Base-by-base conservation (phyloP, 2,329 filamentous ascomycete genomes). In the Fusarium gaditjirri region DNA sequence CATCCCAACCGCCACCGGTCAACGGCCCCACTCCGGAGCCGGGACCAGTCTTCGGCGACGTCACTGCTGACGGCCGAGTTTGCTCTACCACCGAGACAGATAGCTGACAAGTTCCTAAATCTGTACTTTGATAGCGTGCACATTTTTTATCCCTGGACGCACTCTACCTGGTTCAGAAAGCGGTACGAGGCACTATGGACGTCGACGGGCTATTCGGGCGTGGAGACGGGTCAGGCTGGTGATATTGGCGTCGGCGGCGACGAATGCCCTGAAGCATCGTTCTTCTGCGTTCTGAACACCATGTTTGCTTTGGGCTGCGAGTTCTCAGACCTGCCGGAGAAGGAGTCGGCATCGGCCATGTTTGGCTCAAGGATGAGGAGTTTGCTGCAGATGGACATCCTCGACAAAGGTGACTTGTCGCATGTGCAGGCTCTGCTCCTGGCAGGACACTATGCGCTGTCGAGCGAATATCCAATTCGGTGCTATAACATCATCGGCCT, bases 271-370 rank as follows among this genome's bases (percentile, higher is more conserved):
- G 61, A 38, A 19, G 6, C 23, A 0, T 12, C 61, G 7, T 65
- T 65, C 47, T 65, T 65, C 6, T 64, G 61, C 4, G 46, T 5
- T 0, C 19, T 65, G 5, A 65, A 65, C 3, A 17, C 59, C 1
- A 65, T 65, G 59, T 64, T 65, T 16, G 47, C 46, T 3, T 21
- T 65, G 1, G 61, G 61, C 0, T 65, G 61, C 2, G 61, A 65
- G n/a, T 9, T 65, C 5, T 65, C 61, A 0, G 61, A 65, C 1
- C 9, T 64, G 0, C 47, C 61, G 1, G 39, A 65, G 3, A 65
- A 65, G 5, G 61, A 65, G 3, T 31, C 47, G 0, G 59, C 23
- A 4, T 64, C 59, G 17, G 46, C 47, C 0, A 47, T 36, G 17
- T 64, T 65, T 2, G 56, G 47, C 2, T 64, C 59, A 8, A 49